Percentiles rank a stretch among this genome's conserved stretches.
phyloP scores from a whole-genome alignment of 371 early-diverging fungal species.

The Umbelopsis sp. region DNA sequence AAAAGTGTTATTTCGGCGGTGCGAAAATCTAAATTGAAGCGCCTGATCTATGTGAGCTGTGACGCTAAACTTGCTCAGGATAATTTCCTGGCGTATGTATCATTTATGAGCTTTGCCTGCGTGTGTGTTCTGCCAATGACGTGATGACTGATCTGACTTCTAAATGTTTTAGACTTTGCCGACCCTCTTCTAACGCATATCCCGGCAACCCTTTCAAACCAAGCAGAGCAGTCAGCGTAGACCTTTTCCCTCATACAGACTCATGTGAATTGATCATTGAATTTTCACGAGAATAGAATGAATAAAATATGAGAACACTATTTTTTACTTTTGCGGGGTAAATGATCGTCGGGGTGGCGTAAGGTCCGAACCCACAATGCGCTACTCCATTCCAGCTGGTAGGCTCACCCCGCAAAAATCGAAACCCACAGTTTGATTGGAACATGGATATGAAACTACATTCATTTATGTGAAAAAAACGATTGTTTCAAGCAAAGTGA shows the following conservation, averaged over 20 bases:
- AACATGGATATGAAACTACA: too few species aligned
- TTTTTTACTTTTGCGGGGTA: too few species aligned
- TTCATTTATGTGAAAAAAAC: too few species aligned
- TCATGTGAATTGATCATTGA: slow-evolving; percentile 77
- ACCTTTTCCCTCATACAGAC: slow-evolving; percentile 82
- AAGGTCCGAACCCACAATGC: too few species aligned
- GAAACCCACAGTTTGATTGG: too few species aligned
- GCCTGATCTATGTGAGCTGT: slow-evolving; percentile 79
- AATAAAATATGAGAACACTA: not conserved
- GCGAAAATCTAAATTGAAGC: slow-evolving; percentile 60
- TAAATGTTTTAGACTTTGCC: slow-evolving; percentile 39
- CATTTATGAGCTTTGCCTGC: too few species aligned
- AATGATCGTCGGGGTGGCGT: too few species aligned
- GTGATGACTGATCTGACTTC: too few species aligned
- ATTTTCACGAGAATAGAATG: slow-evolving; percentile 41
- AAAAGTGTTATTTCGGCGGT: slow-evolving; percentile 68
- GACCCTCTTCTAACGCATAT: slow-evolving; percentile 67
- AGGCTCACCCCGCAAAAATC: too few species aligned
- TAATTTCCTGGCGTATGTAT: slow-evolving; percentile 73
- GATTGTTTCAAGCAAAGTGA: too few species aligned
- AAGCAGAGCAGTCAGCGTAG: slow-evolving; percentile 65
- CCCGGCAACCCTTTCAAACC: slow-evolving; percentile 66
- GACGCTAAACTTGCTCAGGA: slow-evolving; percentile 62
- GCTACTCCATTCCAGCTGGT: too few species aligned
- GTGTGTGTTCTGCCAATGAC: too few species aligned